Evolutionary conservation across 2,329 filamentous ascomycete genomes (phyloP), one percentile per base, ranked within the genome.

Genomic region (Rugonectria rugulosa): DNA sequence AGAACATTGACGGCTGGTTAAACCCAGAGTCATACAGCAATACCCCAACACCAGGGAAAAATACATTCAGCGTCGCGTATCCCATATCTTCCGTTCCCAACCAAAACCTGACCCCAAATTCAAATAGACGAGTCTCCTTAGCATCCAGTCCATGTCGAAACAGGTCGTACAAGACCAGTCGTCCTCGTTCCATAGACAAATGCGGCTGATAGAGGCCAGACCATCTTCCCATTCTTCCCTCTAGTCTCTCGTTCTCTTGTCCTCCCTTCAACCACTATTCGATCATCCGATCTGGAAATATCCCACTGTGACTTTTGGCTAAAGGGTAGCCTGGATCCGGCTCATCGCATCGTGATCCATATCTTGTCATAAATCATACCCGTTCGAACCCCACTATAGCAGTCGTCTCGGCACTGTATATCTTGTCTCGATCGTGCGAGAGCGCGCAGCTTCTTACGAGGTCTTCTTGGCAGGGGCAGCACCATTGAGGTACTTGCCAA

Each of bases 401-500:
- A 37, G 19, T 34, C 47, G 31, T 8, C 12, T 37, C 20, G 50
- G 55, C 53, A 56, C 46, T 53, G 11, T 26, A n/a, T 27, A 46
- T 12, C 31, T 54, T 20, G 36, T 45, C 41, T 42, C 48, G 47
- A 27, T 47, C 31, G 46, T 38, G 26, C 36, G 37, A 41, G 31
- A 32, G 41, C 32, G 24, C 31, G 19, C 31, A 15, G 14, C 38
- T 44, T 47, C 52, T 71, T 77, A 77, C 53, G 75, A 76, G 43
- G 74, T 72, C 74, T 77, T 77, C 73, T 77, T 77, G 52, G 71
- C 86, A 77, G 60, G 81, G 31, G 81, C 78, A 34, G 79, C 77
- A 53, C 83, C 84, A 62, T 80, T 81, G 60, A 86, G 74, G 77
- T 94, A 95, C 74, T 86, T 88, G 77, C 83, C 85, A 66, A 92